These are phyloP conservation scores for Macaranga tanarius DNA, from an alignment of 441 rosid genomes.

Conservation along the genomic window DNA sequence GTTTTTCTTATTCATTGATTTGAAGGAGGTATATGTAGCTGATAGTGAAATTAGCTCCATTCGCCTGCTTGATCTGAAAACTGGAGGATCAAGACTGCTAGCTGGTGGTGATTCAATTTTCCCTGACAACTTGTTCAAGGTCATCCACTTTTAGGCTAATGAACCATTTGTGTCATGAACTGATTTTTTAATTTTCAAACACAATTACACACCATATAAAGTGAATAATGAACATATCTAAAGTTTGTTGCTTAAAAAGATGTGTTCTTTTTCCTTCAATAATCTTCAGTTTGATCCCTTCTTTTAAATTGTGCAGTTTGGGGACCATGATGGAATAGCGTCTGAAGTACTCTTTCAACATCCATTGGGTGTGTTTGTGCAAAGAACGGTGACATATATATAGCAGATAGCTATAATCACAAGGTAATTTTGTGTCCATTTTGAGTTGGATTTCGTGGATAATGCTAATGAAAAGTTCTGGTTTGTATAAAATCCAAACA, in stretches of 20 bases:
- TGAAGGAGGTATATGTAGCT: conserved; percentile 71
- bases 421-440: conserved; percentile 48
- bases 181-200: background rate
- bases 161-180: conserved; percentile 11
- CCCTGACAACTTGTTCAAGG: conserved; percentile 88
- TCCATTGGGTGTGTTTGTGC: conserved; percentile 88
- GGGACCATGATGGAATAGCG: conserved; percentile 87
- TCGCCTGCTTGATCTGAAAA: conserved; percentile 77
- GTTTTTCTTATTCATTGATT: conserved; percentile 39
- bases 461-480: background rate
- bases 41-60: conserved; percentile 99
- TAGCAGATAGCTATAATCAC: conserved; percentile 97
- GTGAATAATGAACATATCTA: background rate
- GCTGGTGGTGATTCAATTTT: conserved; percentile 89
- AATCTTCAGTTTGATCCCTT: background rate
- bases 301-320: conserved; percentile 58
- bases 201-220: background rate
- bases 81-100: conserved; percentile 88
- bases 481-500: background rate
- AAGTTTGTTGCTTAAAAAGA: conserved; percentile 4
- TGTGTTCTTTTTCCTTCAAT: background rate
- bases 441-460: background rate
- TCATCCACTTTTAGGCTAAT: conserved; percentile 27
- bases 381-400: conserved; percentile 68
- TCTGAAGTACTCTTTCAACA: conserved; percentile 95